Base-by-base conservation (phyloP, 768 basidiomycete genomes). In the Trametes cinnabarina region DNA sequence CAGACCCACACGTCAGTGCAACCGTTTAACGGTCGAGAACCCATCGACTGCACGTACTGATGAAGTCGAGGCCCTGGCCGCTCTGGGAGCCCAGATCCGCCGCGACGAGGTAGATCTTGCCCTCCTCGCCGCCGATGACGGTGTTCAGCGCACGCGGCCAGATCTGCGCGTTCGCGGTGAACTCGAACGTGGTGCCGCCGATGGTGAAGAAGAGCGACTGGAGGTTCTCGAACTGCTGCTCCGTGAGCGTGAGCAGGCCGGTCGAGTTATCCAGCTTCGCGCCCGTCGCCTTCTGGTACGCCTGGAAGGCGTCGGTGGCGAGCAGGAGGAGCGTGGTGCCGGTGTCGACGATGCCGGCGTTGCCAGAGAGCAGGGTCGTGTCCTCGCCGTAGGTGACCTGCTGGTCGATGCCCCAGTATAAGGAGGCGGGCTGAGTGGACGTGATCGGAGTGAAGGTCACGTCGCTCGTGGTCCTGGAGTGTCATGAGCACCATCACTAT, bases 131-230 rank as follows among this genome's bases (percentile, higher is more conserved):
- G 55, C 85, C 85, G 14, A 90, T 77, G 32, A 72, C 70, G 15
- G 73, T 69, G 72, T 89, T 88, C 59, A 83, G 73, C 3, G 74
- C 65, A 46, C 83, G 81, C 0, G 86, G 86, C 84, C 86, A 88
- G 60, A 85, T 82, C 75, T 90, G 87, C 3, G 83, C 86, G 63
- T 87, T 84, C 15, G 82, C 67, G 3, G 81, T 83, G 54, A 88
- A 62, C 68, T 82, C 81, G 63, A 77, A 85, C 9, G 77, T 78
- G 15, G 71, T 71, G 79, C 83, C 58, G 42, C 69, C 81, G 48
- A 86, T 82, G 34, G 68, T 65, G 70, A 87, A 84, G 73, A 76
- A 76, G 26, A 86, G 57, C 66, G 75, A 80, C 69, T 83, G 61
- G 60, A 86, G 69, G 14, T 76, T 72, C 3, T 68, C 40, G 58